Evolutionary conservation across 768 basidiomycete genomes (phyloP).

Genomic region (button mushroom (Agaricus bisporus)): DNA sequence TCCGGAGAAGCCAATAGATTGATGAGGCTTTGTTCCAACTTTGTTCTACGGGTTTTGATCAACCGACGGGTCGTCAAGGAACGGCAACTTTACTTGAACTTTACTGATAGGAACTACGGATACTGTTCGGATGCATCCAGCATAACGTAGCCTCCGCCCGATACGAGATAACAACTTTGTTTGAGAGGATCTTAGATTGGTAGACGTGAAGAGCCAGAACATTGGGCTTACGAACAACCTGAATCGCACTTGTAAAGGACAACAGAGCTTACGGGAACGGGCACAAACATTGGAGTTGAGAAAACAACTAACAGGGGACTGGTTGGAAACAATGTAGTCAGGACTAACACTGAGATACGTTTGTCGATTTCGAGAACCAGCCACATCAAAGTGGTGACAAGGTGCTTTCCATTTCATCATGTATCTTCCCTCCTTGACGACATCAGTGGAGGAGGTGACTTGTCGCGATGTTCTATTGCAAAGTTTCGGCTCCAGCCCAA

Average conservation of each 20-base stretch:
- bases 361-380: constrained; percentile 28
- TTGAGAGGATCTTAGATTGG: background rate
- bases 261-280: constrained; percentile 54
- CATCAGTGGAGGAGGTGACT: background rate
- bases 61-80: background rate
- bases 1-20: constrained; percentile 25
- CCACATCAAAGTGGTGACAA: constrained; percentile 20
- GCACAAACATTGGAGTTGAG: constrained; percentile 31
- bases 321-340: constrained; percentile 13
- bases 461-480: background rate
- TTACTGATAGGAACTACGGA: constrained; percentile 36
- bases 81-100: constrained; percentile 29
- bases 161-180: constrained; percentile 29
- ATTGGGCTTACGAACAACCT: constrained; percentile 52
- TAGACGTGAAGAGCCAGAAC: background rate
- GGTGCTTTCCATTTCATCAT: background rate
- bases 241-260: constrained; percentile 59
- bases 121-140: constrained; percentile 41
- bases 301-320: background rate
- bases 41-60: background rate
- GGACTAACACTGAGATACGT: constrained; percentile 10
- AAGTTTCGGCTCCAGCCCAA: background rate
- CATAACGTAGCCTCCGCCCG: constrained; percentile 37
- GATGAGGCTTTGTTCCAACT: too few species aligned
- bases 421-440: background rate